Base-by-base conservation (phyloP, 2,329 filamentous ascomycete genomes). In the Colletotrichum zoysiae region DNA sequence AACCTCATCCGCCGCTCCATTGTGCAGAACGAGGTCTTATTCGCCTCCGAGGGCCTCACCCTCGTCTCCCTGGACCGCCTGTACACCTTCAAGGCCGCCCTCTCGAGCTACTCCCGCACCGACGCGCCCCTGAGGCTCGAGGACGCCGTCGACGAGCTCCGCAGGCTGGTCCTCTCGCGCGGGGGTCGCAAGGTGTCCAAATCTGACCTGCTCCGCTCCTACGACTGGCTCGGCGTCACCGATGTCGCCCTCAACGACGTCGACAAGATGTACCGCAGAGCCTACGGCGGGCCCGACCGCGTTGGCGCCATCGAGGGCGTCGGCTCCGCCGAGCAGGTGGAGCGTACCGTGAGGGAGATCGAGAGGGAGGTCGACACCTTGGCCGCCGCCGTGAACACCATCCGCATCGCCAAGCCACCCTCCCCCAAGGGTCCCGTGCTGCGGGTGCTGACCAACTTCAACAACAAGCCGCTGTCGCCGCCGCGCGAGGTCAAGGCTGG, bases 81-180 rank as follows among this genome's bases (percentile, higher is more conserved):
- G 57, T 92, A 91, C 80, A 89, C 87, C 53, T 89, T 92, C 81
- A 91, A 91, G 78, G 84, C 84, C 58, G 88, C 89, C 1, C 83
- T 92, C 14, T 84, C 87, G 23, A 85, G 85, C 74, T 91, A 91
- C 78, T 84, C 87, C 5, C 83, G 83, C 69, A 85, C 83, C 1
- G 79, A 78, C 23, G 82, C 81, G 46, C 80, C 80, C 14, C 77
- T 82, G 42, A 83, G 86, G 14, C 83, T 91, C 11, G 88, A 90
- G 74, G 86, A 89, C 59, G 88, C 90, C 38, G 88, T 92, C 59
- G 89, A 91, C 77, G 89, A 90, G 77, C 83, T 92, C 48, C 85
- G 89, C 3, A 85, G 89, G 5, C 84, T 89, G 33, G 85, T 91
- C 20, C 83, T 92, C 16, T 84, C 87, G 20, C 86, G 84, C 70